Evolutionary conservation across 306 rosid genomes (phyloP).

Genomic region (Carpinus fangiana): DNA sequence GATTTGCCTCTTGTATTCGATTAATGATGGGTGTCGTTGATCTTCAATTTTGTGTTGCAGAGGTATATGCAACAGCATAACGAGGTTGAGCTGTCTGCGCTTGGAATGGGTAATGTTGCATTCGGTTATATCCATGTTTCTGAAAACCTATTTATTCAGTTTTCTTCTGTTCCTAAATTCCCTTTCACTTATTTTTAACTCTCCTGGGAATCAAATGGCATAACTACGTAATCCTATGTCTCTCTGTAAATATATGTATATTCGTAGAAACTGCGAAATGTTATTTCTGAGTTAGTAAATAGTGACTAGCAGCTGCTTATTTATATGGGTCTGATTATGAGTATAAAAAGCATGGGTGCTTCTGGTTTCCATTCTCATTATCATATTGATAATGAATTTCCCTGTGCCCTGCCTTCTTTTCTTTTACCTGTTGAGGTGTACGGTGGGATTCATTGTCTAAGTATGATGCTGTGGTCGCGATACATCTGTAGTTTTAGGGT

Average conservation of each 20-base stretch:
- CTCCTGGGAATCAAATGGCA: neutral
- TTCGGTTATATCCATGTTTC: neutral
- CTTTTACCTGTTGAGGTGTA: neutral
- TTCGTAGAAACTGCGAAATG: neutral
- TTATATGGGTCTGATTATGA: neutral
- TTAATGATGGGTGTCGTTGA: neutral
- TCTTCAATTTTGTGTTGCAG: constrained; percentile 20
- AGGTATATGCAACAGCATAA: constrained; percentile 65
- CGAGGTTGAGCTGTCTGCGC: constrained; percentile 72
- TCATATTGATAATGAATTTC: no score
- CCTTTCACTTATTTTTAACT: neutral
- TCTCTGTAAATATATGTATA: neutral
- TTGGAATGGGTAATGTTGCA: constrained; percentile 54
- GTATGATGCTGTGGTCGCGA: neutral
- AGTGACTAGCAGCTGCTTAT: neutral
- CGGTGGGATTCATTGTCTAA: no score
- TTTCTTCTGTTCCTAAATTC: neutral
- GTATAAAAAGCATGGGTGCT: no score
- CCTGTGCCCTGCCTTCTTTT: no score
- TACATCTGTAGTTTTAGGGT: neutral
- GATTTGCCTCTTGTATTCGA: neutral
- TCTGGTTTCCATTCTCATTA: no score
- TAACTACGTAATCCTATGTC: neutral
- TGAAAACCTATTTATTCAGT: no score
- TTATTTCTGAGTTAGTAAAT: neutral